Evolutionary conservation across 2,329 filamentous ascomycete genomes (phyloP).

Genomic region (Pseudopithomyces maydicus): DNA sequence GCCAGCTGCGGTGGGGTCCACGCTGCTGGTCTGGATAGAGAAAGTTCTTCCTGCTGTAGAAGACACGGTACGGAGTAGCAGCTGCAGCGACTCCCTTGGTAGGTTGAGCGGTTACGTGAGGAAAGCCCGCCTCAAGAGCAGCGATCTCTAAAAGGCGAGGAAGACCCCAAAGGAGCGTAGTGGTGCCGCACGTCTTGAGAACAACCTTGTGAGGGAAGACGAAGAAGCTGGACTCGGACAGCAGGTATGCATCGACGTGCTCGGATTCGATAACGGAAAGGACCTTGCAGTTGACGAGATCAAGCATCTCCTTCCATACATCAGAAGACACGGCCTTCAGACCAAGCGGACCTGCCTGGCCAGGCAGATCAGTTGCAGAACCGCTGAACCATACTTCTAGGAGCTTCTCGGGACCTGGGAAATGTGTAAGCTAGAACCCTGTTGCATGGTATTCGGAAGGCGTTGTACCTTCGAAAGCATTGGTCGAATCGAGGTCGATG

Average conservation of each 20-base stretch:
- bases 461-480: conserved; percentile 84
- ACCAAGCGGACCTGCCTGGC: conserved; percentile 72
- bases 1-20: conserved; percentile 96
- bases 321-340: conserved; percentile 85
- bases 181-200: conserved; percentile 97
- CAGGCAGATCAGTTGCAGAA: conserved; percentile 73
- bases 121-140: conserved; percentile 84
- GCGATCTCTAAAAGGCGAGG: conserved; percentile 93
- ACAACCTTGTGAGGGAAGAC: conserved; percentile 99
- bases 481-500: conserved; percentile 89
- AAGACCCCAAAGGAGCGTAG: conserved; percentile 86
- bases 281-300: conserved; percentile 98
- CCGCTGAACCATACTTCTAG: conserved; percentile 98
- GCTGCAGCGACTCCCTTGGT: conserved; percentile 72
- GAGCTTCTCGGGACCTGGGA: conserved; percentile 86
- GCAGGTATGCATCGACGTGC: conserved; percentile 91
- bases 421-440: conserved; percentile 23
- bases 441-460: not conserved
- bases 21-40: conserved; percentile 93
- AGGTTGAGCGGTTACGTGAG: conserved; percentile 72
- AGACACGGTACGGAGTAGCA: conserved; percentile 91
- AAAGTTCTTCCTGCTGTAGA: conserved; percentile 99
- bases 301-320: conserved; percentile 94
- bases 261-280: conserved; percentile 92
- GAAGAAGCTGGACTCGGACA: conserved; percentile 99